A percentile compares a stretch with the other conserved stretches of the same genome.
Conservation (phyloP, 768 basidiomycete genomes). For the Mycena indigotica region DNA sequence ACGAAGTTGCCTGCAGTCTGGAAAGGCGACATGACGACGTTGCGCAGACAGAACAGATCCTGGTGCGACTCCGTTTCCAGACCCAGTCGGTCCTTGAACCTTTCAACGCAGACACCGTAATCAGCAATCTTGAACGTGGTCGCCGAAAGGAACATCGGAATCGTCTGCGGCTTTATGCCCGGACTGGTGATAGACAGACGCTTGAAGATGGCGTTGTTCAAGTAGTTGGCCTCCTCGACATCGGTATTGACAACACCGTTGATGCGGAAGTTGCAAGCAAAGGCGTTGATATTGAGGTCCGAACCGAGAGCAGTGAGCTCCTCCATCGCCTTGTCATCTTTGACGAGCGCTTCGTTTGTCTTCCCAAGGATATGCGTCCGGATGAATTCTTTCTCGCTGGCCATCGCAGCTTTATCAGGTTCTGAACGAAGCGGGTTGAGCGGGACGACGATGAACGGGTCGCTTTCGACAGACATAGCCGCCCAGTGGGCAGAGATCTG, state of each 20-base stretch:
- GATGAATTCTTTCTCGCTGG: too few relatives aligned
- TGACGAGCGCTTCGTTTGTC: constrained; percentile 32
- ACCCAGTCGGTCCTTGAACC: constrained; percentile 40
- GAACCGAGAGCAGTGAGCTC: constrained; percentile 33
- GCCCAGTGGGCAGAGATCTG: constrained; percentile 39
- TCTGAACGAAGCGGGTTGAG: constrained; percentile 29
- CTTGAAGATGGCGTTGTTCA: constrained; percentile 42
- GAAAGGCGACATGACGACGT: constrained; percentile 47
- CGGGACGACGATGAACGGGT: constrained; percentile 39
- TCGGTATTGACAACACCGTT: constrained; percentile 37
- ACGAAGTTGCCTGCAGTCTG: constrained; percentile 31
- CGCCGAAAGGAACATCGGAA: constrained; percentile 32
- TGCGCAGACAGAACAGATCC: constrained; percentile 39
- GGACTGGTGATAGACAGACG: constrained; percentile 36
- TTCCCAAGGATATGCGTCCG: constrained; percentile 29
- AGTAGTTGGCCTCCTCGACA: constrained; percentile 43
- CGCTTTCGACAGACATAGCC: constrained; percentile 36
- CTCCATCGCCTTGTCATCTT: constrained; percentile 26
- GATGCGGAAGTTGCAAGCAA: constrained; percentile 45
- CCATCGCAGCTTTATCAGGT: constrained; percentile 21
- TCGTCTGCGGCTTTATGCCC: constrained; percentile 20
- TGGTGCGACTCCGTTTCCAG: constrained; percentile 24
- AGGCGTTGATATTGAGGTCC: constrained; percentile 48
- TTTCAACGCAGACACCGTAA: constrained; percentile 35
- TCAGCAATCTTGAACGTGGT: constrained; percentile 32